Evolutionary conservation across 352 stramenopile species (phyloP).

Genomic region (Phytophthora fragariae): DNA sequence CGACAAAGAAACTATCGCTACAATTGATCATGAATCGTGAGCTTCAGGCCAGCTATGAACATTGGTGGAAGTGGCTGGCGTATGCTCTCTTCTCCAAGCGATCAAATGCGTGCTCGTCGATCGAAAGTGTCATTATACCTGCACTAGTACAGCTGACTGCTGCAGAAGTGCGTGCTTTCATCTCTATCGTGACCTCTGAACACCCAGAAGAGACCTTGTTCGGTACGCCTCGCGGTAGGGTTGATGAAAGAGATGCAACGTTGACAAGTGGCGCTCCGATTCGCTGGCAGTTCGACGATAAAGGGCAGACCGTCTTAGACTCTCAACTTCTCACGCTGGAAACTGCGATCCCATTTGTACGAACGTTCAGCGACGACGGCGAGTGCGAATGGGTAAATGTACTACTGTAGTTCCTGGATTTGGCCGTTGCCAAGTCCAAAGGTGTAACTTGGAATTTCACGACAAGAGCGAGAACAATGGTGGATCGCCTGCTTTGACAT

Average conservation of each 20-base stretch:
- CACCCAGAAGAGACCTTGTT: not conserved
- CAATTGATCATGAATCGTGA: not conserved
- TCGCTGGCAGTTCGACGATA: not conserved
- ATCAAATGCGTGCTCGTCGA: not conserved
- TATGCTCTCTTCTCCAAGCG: not conserved
- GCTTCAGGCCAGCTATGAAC: too few species aligned
- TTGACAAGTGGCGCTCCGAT: not conserved
- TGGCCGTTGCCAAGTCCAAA: not conserved
- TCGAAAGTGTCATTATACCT: not conserved
- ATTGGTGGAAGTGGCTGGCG: not conserved
- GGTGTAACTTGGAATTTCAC: not conserved
- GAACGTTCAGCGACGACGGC: not conserved
- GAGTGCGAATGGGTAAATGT: not conserved
- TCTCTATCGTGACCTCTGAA: not conserved
- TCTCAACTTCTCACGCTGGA: not conserved
- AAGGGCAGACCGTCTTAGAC: not conserved
- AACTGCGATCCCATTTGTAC: not conserved
- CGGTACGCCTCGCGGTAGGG: not conserved
- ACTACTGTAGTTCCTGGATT: not conserved
- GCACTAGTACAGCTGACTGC: not conserved
- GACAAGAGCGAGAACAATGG: not conserved
- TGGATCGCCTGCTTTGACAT: not conserved
- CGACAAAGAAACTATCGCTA: not conserved
- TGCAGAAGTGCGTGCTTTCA: not conserved
- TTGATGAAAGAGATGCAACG: not conserved